Conservation (phyloP, 2,329 filamentous ascomycete genomes). For the Albifimbria verrucaria region DNA sequence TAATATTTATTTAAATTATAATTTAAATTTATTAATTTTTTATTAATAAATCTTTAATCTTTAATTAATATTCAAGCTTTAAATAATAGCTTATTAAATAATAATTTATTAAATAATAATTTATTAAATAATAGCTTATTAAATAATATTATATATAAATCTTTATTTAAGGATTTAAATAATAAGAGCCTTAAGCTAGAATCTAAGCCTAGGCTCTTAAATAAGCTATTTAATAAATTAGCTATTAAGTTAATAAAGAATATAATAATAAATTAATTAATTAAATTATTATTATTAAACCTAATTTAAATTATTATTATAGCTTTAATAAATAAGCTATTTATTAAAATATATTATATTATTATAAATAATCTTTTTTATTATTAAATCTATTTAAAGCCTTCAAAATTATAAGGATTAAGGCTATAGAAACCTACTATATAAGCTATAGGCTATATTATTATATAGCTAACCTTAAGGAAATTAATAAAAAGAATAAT, state of each 20-base stretch:
- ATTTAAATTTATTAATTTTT: not conserved
- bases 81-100: too few species aligned
- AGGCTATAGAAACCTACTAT: conserved; percentile 11
- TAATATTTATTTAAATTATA: conserved; percentile 3
- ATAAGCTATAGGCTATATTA: conserved; percentile 9
- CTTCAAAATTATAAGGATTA: conserved; percentile 3
- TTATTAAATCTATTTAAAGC: too few species aligned
- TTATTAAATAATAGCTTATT: too few species aligned
- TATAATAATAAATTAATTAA: too few species aligned
- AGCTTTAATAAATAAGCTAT: not conserved
- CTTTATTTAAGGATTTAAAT: not conserved
- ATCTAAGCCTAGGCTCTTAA: not conserved
- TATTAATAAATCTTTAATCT: not conserved
- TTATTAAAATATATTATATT: not conserved
- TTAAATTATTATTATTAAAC: too few species aligned
- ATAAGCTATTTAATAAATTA: not conserved
- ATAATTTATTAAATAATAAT: too few species aligned
- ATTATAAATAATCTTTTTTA: not conserved
- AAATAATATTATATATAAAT: conserved; percentile 1
- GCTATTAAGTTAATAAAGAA: too few species aligned
- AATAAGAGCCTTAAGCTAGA: not conserved
- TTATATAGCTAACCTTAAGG: not conserved
- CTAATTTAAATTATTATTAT: too few species aligned
- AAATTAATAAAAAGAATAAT: not conserved
- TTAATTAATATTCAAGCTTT: not conserved